These are phyloP conservation scores for Hypoxylon fragiforme DNA, from an alignment of 495 filamentous ascomycete species.

Conservation along the genomic window DNA sequence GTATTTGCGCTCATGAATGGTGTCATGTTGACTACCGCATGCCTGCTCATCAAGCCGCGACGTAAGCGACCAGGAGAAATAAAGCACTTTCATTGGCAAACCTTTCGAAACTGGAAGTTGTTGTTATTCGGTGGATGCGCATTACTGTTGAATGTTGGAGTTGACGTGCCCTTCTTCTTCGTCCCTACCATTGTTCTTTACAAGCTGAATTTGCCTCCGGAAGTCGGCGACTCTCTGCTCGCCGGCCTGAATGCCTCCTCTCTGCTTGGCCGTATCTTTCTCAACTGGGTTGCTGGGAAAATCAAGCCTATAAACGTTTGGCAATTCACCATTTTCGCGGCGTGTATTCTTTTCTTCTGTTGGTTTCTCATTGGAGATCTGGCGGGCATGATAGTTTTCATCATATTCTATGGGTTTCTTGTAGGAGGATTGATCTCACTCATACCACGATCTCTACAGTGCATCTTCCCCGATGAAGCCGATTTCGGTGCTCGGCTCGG, in stretches of 20 bases:
- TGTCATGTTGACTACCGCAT: conserved; percentile 47
- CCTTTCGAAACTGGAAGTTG: conserved; percentile 44
- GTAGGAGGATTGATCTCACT: conserved; percentile 46
- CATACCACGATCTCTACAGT: conserved; percentile 35
- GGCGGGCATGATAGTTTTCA: conserved; percentile 44
- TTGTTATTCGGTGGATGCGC: conserved; percentile 55
- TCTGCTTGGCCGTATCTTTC: conserved; percentile 65
- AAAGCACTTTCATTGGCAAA: conserved; percentile 43
- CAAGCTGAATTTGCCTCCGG: conserved; percentile 49
- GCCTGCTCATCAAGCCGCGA: conserved; percentile 51
- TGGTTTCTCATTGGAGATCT: conserved; percentile 39
- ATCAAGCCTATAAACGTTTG: conserved; percentile 58
- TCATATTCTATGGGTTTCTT: conserved; percentile 46
- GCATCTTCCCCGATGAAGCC: conserved; percentile 28
- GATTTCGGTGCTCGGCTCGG: conserved; percentile 45
- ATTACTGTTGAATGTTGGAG: conserved; percentile 64
- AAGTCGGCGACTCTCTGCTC: conserved; percentile 49
- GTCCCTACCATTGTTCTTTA: conserved; percentile 54
- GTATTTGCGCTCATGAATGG: conserved; percentile 62
- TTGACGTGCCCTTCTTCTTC: conserved; percentile 67
- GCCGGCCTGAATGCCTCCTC: conserved; percentile 67
- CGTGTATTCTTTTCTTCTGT: conserved; percentile 39
- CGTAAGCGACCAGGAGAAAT: conserved; percentile 22
- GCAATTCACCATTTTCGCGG: conserved; percentile 63
- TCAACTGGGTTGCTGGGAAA: conserved; percentile 59